Conservation (phyloP, 2,329 filamentous ascomycete genomes). For the Cercospora zeae-maydis region DNA sequence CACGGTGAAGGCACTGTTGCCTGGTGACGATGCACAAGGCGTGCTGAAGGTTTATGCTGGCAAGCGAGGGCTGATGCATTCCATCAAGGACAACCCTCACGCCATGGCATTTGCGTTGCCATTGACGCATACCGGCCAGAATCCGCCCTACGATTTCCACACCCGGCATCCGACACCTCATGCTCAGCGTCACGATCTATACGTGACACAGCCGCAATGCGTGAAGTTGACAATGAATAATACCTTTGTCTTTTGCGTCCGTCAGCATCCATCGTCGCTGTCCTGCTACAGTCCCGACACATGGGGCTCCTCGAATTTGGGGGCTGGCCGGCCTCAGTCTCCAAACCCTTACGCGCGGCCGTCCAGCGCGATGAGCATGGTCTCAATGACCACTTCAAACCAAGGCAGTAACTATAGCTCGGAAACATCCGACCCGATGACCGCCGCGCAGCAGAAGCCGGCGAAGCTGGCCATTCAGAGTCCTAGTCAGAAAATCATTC, state of each 20-base stretch:
- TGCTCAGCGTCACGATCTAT: constrained; percentile 94
- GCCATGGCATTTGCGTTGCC: constrained; percentile 86
- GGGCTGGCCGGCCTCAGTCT: constrained; percentile 45
- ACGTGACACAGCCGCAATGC: constrained; percentile 94
- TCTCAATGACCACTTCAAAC: constrained; percentile 51
- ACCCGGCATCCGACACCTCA: constrained; percentile 93
- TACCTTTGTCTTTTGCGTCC: constrained; percentile 93
- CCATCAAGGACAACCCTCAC: constrained; percentile 92
- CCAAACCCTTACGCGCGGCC: constrained; percentile 55
- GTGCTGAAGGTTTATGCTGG: constrained; percentile 89
- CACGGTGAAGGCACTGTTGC: constrained; percentile 86
- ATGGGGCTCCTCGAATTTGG: constrained; percentile 34
- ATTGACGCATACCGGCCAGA: constrained; percentile 83
- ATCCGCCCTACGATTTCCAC: constrained; percentile 90
- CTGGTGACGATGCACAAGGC: constrained; percentile 85
- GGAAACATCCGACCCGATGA: constrained; percentile 51
- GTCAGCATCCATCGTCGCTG: constrained; percentile 76
- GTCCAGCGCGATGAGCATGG: constrained; percentile 59
- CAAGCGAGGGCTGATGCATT: constrained; percentile 93
- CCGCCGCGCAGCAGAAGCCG: constrained; percentile 64
- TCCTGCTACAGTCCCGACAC: constrained; percentile 40
- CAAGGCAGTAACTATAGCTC: constrained; percentile 53
- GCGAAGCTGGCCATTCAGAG: constrained; percentile 95
- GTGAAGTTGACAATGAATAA: constrained; percentile 85
- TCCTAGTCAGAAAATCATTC: constrained; percentile 88